Evolutionary conservation across 192 early-diverging fungal species (phyloP), one percentile per base, ranked within the genome.

Genomic region (Backusella morwellensis): DNA sequence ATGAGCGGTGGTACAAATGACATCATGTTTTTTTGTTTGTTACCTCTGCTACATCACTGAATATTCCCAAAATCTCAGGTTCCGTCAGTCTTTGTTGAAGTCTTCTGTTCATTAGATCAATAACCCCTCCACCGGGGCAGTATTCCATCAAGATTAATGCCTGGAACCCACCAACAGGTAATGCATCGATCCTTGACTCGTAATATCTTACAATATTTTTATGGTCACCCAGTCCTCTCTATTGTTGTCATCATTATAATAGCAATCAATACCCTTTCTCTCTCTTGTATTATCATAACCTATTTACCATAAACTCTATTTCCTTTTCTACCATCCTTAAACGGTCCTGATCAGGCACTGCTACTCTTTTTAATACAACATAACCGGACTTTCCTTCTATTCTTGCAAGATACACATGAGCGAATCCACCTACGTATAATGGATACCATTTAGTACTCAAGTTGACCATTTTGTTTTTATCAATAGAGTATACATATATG

Each of bases 81-180:
- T 98, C 96, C 35, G 87, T 91, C 44, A 97, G 84, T n/a, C 93
- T 86, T 54, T 86, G 84, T 21, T 90, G 85, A 29, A 97, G 83
- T 47, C 91, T 86, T 67, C 90, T 89, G 82, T 97, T 97, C 88
- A 99, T 92, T 71, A 95, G 90, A 77, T 95, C 92, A 66, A 96
- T 92, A 11, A 95, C 86, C 50, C 90, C 88, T 29, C 95, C 95
- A 35, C 56, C 92, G 17, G 89, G 81, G 82, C 97, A 98, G 80
- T 93, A 91, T 77, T 98, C 97, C 95, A 97, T 97, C 78, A 98
- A 84, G 54, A 98, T 96, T 44, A 93, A 88, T 14, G 90, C 85
- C 69, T 96, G 93, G 66, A 86, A 96, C 35, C 93, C 90, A 21
- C 87, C 92, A 26, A 81, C 78, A 32, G 84, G 83, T 52, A 89